phyloP scores from a whole-genome alignment of 1,284 basidiomycete species.

The Grifola frondosa region DNA sequence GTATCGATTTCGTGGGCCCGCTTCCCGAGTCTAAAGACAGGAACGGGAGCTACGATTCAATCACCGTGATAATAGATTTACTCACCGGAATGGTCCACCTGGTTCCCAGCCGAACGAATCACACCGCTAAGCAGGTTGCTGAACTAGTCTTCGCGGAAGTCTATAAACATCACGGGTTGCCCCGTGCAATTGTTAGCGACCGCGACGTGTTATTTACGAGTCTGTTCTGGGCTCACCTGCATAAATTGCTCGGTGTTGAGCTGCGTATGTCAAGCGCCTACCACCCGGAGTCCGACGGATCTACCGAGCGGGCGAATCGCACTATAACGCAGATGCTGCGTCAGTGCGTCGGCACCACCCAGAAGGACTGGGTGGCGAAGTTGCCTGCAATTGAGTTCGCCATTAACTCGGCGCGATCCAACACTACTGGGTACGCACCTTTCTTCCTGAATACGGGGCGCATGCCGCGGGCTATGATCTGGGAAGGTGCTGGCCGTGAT shows the following conservation, averaged over 20 bases:
- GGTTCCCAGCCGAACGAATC: conserved; percentile 27
- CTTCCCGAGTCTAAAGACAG: conserved; percentile 33
- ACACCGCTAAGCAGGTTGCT: conserved; percentile 35
- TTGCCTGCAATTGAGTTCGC: conserved; percentile 34
- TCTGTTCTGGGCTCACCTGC: conserved; percentile 39
- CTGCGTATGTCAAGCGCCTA: conserved; percentile 41
- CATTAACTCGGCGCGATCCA: conserved; percentile 17
- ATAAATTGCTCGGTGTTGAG: conserved; percentile 32
- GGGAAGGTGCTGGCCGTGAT: not conserved
- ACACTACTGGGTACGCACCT: conserved; percentile 34
- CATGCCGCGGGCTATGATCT: conserved; percentile 11
- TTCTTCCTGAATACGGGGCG: conserved; percentile 27
- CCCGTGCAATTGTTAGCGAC: conserved; percentile 39
- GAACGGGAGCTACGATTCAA: not conserved
- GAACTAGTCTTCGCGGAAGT: conserved; percentile 38
- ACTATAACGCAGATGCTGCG: conserved; percentile 39
- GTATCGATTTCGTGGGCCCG: conserved; percentile 40
- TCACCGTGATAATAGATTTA: conserved; percentile 34
- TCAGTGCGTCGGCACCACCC: conserved; percentile 28
- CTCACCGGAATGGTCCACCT: conserved; percentile 33
- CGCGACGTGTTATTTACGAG: conserved; percentile 42
- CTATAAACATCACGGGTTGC: conserved; percentile 41
- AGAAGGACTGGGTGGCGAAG: conserved; percentile 37
- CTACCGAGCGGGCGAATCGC: conserved; percentile 38
- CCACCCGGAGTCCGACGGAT: conserved; percentile 44